These are phyloP conservation scores for Lentinula lateritia DNA, from an alignment of 768 basidiomycete genomes.

Conservation along the genomic window DNA sequence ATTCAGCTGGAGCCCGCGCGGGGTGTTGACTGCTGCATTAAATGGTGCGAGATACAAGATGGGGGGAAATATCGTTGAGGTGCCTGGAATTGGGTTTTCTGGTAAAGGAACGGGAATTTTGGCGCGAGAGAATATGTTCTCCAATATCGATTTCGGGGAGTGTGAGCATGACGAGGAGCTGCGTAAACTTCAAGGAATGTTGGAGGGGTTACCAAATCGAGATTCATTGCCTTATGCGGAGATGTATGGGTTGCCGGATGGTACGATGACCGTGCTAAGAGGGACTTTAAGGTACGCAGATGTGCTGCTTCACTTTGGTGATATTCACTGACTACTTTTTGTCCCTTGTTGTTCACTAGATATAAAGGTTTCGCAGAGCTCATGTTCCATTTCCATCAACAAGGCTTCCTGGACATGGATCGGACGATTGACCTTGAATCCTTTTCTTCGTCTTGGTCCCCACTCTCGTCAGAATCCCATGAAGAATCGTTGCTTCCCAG, in stretches of 20 bases:
- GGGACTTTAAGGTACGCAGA: conserved; percentile 70
- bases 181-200: conserved; percentile 39
- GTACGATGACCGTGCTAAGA: conserved; percentile 57
- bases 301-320: no score
- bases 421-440: no score
- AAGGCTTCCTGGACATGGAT: not conserved
- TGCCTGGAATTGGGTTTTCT: not conserved
- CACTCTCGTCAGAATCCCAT: no score
- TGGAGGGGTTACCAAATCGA: conserved; percentile 87
- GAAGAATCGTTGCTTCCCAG: no score
- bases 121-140: not conserved
- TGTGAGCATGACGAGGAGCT: conserved; percentile 29
- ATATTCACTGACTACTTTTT: conserved; percentile 40
- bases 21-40: conserved; percentile 75
- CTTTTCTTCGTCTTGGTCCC: no score
- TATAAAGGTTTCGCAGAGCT: not conserved
- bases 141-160: conserved; percentile 28
- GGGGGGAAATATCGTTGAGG: conserved; percentile 39
- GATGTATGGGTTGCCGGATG: conserved; percentile 49
- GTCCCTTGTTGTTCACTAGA: not conserved
- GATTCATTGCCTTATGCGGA: conserved; percentile 69
- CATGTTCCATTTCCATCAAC: not conserved
- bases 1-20: conserved; percentile 90
- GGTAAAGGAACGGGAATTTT: not conserved
- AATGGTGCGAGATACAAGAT: conserved; percentile 69